Evolutionary conservation across 306 rosid species (phyloP).

Genomic region (Quercus engelmannii): DNA sequence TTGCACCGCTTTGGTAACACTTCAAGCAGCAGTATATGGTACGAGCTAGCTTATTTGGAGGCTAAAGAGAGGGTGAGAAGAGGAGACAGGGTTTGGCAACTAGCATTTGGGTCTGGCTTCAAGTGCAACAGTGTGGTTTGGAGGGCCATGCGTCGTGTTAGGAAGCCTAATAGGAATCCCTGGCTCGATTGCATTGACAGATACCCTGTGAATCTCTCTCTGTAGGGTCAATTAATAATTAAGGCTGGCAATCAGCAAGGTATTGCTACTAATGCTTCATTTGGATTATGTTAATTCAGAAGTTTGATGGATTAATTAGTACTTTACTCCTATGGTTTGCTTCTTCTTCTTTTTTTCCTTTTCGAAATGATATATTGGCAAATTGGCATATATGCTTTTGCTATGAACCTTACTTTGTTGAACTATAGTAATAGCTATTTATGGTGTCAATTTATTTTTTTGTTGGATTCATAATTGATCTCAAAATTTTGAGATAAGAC

Average conservation of each 20-base stretch:
- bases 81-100: constrained; percentile 92
- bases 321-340: too few species aligned
- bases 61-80: constrained; percentile 71
- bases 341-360: too few species aligned
- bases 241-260: neutral
- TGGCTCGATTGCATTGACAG: constrained; percentile 79
- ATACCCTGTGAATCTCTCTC: constrained; percentile 43
- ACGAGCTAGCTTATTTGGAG: constrained; percentile 87
- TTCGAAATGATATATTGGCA: too few species aligned
- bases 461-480: too few species aligned
- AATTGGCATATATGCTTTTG: too few species aligned
- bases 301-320: too few species aligned
- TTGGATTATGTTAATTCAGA: too few species aligned
- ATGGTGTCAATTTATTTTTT: too few species aligned
- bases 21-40: constrained; percentile 96
- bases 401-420: too few species aligned
- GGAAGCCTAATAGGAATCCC: constrained; percentile 61
- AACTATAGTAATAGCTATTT: too few species aligned
- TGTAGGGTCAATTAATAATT: neutral
- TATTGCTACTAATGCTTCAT: too few species aligned
- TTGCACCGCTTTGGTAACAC: constrained; percentile 91
- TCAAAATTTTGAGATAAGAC: too few species aligned
- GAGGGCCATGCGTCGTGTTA: constrained; percentile 58
- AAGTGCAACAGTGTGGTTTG: constrained; percentile 91
- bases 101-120: constrained; percentile 94